Evolutionary conservation across 176 grass and related monocot genomes (phyloP), one percentile per base, ranked within the genome.

Genomic region (Bolboschoenus planiculmis): DNA sequence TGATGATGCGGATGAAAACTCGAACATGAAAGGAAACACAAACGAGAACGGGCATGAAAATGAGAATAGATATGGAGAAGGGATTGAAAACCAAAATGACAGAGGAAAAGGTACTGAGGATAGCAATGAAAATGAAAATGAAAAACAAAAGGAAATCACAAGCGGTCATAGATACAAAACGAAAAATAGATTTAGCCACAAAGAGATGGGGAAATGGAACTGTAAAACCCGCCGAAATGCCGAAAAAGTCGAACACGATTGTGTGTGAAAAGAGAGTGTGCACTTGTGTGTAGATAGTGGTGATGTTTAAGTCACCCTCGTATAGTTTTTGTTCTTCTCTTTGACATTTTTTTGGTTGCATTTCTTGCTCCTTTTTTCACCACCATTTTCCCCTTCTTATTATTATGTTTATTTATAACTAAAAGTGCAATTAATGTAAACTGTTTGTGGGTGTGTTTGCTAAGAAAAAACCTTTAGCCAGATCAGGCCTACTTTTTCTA

Each of bases 161-260:
- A 44, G 60, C 34, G 56, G 80, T 4, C 20, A 82, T 31, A 65
- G 80, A 23, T 37, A 63, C 10, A 65, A 82, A n/a, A 37, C 56
- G 47, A 82, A 65, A 65, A 48, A 65, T 50, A 29, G 26, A 43
- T 82, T 82, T 47, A 47, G 23, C 46, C 37, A 63, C 56, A 82
- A 66, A 58, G 80, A 82, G 56, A 2, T 82, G 37, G 80, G 80
- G 40, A 82, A 82, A 82, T 82, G 80, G 80, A 82, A 65, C 9
- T 82, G 65, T 44, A 82, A 14, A 65, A 64, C 35, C 39, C 36
- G 66, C 11, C 40, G 23, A 27, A 81, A 81, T 16, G 20, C 56
- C 30, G 55, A 81, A 61, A 81, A 60, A 61, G 0, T 3, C 21
- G 39, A 82, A 30, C 80, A n/a, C 3, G n/a, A 80, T 0, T 31